Evolutionary conservation across 2,329 filamentous ascomycete species (phyloP).

Genomic region (Blumeria hordei): DNA sequence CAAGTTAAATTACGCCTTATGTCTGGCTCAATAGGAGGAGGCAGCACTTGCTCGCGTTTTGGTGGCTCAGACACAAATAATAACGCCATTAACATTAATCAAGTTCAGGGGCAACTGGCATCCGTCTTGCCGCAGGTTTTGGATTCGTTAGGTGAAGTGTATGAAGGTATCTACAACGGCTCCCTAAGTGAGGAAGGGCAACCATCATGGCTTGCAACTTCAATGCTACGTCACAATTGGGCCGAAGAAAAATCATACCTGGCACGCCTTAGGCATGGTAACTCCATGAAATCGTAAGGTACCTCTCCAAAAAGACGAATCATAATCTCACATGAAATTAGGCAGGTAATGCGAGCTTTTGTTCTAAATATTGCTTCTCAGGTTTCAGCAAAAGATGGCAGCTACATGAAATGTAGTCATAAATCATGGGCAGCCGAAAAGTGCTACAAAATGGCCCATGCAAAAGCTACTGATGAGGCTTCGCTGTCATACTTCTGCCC

Average conservation of each 20-base stretch:
- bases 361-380: conserved; percentile 2
- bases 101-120: neutral
- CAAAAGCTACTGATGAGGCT: neutral
- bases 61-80: neutral
- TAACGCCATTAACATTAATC: neutral
- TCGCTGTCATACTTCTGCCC: neutral
- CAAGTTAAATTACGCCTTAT: neutral
- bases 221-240: neutral
- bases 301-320: neutral
- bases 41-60: neutral
- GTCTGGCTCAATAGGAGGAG: neutral
- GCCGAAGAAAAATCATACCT: neutral
- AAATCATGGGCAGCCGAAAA: neutral
- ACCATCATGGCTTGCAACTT: neutral
- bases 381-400: neutral
- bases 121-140: neutral
- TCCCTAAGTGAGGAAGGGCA: neutral
- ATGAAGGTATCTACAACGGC: neutral
- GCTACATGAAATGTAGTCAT: conserved; percentile 3
- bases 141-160: neutral
- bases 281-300: neutral
- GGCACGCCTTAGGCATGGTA: neutral
- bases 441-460: neutral
- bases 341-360: conserved; percentile 1
- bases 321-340: neutral